Conservation (phyloP, 2,329 filamentous ascomycete species). For the Daldinia sp. region DNA sequence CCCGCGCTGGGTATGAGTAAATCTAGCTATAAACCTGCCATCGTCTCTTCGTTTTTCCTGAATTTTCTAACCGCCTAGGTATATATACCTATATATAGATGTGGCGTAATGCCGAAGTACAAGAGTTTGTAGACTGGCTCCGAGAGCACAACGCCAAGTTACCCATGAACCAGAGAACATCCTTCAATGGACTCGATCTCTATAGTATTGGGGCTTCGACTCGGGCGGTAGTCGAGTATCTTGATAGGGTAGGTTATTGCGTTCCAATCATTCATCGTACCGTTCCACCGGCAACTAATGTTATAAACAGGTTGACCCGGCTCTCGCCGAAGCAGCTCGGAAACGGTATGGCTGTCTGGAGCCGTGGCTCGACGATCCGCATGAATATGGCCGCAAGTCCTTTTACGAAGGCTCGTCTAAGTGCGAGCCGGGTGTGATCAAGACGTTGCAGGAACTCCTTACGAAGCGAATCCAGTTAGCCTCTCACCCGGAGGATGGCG, state of each 20-base stretch:
- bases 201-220: conserved; percentile 34
- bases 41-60: neutral
- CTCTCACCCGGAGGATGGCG: conserved; percentile 48
- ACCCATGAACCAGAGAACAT: conserved; percentile 41
- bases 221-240: conserved; percentile 50
- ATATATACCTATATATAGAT: no score
- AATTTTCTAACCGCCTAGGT: neutral
- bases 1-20: conserved; percentile 52
- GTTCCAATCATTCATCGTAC: neutral
- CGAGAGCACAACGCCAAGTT: conserved; percentile 51
- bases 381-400: conserved; percentile 56
- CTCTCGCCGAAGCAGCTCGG: conserved; percentile 53
- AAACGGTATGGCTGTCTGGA: conserved; percentile 56
- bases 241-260: conserved; percentile 46
- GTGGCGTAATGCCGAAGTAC: conserved; percentile 63
- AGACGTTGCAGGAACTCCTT: conserved; percentile 56
- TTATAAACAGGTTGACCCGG: conserved; percentile 48
- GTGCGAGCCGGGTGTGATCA: conserved; percentile 56
- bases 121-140: conserved; percentile 61
- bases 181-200: conserved; percentile 61
- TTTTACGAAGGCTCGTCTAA: conserved; percentile 49
- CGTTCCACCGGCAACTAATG: neutral
- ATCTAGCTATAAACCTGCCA: neutral
- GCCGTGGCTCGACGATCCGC: conserved; percentile 58
- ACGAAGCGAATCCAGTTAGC: conserved; percentile 53